Conservation (phyloP, 495 filamentous ascomycete species). For the Podospora pseudoanserina region DNA sequence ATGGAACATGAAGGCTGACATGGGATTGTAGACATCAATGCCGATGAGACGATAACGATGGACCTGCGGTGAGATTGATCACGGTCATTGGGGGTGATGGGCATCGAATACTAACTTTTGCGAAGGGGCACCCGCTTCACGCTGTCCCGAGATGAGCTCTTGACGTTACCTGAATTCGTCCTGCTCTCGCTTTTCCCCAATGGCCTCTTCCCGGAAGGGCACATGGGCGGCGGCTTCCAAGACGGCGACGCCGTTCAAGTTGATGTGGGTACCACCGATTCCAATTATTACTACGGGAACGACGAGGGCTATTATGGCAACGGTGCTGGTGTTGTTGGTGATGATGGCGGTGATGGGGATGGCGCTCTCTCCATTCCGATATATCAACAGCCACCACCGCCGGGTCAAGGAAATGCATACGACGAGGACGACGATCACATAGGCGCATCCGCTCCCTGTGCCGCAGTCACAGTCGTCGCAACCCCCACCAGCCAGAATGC, state of each 20-base stretch:
- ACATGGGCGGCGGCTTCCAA: slow-evolving; percentile 82
- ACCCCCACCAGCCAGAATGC: slow-evolving; percentile 3
- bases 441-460: background rate
- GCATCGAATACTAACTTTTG: slow-evolving; percentile 26
- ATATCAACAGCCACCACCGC: background rate
- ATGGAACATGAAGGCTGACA: background rate
- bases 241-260: slow-evolving; percentile 95
- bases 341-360: background rate
- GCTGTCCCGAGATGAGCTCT: slow-evolving; percentile 87
- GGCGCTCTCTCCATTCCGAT: background rate
- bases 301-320: background rate
- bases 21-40: slow-evolving; percentile 63
- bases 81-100: background rate
- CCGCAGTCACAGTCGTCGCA: background rate
- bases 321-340: background rate
- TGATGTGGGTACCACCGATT: slow-evolving; percentile 66
- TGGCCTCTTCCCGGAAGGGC: slow-evolving; percentile 93
- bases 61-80: slow-evolving; percentile 71
- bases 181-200: slow-evolving; percentile 98
- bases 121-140: slow-evolving; percentile 85
- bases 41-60: slow-evolving; percentile 92
- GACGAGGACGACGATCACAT: background rate
- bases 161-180: slow-evolving; percentile 95
- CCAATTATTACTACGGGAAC: background rate
- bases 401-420: background rate